These are phyloP conservation scores for Mrakia hoshinonis DNA, from an alignment of 768 basidiomycete species.

Conservation along the genomic window DNA sequence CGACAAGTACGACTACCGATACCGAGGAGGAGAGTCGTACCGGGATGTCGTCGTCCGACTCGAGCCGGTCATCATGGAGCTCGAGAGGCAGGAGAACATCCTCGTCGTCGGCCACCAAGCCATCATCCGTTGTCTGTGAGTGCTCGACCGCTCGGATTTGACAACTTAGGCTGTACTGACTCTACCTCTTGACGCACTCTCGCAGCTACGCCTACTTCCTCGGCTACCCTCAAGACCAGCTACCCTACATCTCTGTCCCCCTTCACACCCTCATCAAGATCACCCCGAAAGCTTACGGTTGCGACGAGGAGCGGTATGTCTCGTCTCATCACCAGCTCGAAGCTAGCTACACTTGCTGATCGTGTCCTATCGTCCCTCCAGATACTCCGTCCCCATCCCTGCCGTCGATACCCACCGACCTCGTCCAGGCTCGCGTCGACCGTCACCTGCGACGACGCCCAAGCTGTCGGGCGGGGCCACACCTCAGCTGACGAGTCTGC, in stretches of 20 bases:
- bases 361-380: constrained; percentile 35
- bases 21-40: constrained; percentile 94
- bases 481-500: constrained; percentile 7
- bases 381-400: constrained; percentile 78
- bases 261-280: constrained; percentile 90
- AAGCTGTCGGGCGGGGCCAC: background rate
- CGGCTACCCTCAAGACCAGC: constrained; percentile 74
- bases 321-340: background rate
- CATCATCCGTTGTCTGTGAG: constrained; percentile 29
- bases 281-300: constrained; percentile 65
- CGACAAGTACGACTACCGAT: constrained; percentile 99
- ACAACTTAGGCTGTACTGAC: background rate
- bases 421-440: constrained; percentile 14
- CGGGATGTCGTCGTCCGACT: constrained; percentile 90
- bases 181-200: background rate
- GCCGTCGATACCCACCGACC: constrained; percentile 64
- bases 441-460: constrained; percentile 22
- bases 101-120: constrained; percentile 88
- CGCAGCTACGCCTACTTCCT: constrained; percentile 76
- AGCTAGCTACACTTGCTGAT: background rate
- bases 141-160: background rate
- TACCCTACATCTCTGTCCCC: constrained; percentile 96
- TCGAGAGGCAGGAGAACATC: constrained; percentile 95
- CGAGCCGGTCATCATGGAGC: constrained; percentile 98
- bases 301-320: constrained; percentile 81